Evolutionary conservation across 441 rosid genomes (phyloP).

Genomic region (Aquilaria agallochum): DNA sequence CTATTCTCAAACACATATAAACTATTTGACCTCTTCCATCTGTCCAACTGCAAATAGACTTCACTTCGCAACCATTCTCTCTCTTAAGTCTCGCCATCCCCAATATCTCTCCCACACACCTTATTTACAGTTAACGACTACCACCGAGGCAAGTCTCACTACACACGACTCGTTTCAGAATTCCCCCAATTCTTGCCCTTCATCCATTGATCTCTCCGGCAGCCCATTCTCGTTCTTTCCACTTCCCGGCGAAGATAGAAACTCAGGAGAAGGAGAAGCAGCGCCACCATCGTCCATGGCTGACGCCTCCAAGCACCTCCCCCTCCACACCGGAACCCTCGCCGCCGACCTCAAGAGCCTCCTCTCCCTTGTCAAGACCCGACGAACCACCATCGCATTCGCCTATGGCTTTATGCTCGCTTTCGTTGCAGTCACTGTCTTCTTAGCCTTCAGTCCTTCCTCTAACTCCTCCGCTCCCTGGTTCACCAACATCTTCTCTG

Average conservation of each 20-base stretch:
- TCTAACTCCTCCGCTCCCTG: slow-evolving; percentile 57
- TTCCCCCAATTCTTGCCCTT: too few relatives aligned
- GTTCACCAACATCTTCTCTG: slow-evolving; percentile 58
- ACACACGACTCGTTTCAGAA: too few relatives aligned
- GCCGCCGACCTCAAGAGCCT: slow-evolving; percentile 43
- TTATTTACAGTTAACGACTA: too few relatives aligned
- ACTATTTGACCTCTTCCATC: too few relatives aligned
- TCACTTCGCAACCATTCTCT: too few relatives aligned
- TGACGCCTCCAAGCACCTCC: slow-evolving; percentile 44
- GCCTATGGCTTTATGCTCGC: slow-evolving; percentile 66
- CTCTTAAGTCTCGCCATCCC: too few relatives aligned
- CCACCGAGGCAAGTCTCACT: too few relatives aligned
- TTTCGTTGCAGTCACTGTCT: slow-evolving; percentile 56
- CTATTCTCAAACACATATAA: too few relatives aligned
- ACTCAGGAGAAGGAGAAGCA: neutral
- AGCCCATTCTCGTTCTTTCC: neutral
- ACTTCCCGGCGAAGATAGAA: neutral
- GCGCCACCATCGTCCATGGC: slow-evolving; percentile 30
- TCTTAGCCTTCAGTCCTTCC: slow-evolving; percentile 68
- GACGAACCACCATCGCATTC: slow-evolving; percentile 45
- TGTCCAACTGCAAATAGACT: too few relatives aligned
- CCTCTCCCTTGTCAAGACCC: slow-evolving; percentile 37
- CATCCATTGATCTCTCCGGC: neutral
- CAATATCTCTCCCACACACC: too few relatives aligned
- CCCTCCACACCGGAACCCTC: slow-evolving; percentile 32